phyloP scores from a whole-genome alignment of 2,329 filamentous ascomycete genomes.

The Trichoderma polysporum region DNA sequence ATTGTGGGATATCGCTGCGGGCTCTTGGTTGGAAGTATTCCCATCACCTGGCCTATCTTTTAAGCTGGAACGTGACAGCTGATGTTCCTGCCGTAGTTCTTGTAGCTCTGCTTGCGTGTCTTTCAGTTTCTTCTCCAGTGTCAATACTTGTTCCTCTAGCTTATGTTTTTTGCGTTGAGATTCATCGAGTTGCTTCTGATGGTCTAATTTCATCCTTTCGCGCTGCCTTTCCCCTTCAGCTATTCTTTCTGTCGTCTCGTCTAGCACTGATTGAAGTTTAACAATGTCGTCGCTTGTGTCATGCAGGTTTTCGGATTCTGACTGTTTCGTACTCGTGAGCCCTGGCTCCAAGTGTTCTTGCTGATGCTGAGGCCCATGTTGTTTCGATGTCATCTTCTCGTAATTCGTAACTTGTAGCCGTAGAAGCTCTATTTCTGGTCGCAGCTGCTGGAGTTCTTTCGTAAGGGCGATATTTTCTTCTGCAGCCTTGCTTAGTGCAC shows the following conservation, averaged over 20 bases:
- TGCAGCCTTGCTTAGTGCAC: constrained; percentile 68
- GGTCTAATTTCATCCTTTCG: constrained; percentile 46
- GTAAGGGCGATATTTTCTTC: constrained; percentile 55
- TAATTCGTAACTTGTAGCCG: constrained; percentile 57
- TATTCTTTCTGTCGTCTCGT: constrained; percentile 39
- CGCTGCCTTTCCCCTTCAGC: constrained; percentile 45
- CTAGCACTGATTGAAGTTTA: constrained; percentile 40
- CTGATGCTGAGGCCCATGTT: constrained; percentile 75
- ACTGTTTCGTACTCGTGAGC: constrained; percentile 70
- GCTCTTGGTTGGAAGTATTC: constrained; percentile 31
- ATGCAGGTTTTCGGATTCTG: constrained; percentile 34
- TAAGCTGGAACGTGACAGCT: constrained; percentile 43
- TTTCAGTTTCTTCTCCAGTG: constrained; percentile 67
- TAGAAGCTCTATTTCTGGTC: constrained; percentile 57
- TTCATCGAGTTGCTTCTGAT: constrained; percentile 57
- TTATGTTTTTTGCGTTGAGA: constrained; percentile 62
- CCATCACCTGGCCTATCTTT: constrained; percentile 31
- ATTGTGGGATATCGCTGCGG: constrained; percentile 50
- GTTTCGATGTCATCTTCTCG: constrained; percentile 72
- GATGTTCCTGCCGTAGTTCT: constrained; percentile 48
- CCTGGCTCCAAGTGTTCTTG: constrained; percentile 75
- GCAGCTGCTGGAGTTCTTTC: constrained; percentile 52
- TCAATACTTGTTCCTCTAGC: constrained; percentile 69
- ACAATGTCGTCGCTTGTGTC: constrained; percentile 40
- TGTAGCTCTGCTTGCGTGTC: constrained; percentile 72